These are phyloP conservation scores for Leccinum broughii DNA, from an alignment of 768 basidiomycete genomes.

Conservation along the genomic window DNA sequence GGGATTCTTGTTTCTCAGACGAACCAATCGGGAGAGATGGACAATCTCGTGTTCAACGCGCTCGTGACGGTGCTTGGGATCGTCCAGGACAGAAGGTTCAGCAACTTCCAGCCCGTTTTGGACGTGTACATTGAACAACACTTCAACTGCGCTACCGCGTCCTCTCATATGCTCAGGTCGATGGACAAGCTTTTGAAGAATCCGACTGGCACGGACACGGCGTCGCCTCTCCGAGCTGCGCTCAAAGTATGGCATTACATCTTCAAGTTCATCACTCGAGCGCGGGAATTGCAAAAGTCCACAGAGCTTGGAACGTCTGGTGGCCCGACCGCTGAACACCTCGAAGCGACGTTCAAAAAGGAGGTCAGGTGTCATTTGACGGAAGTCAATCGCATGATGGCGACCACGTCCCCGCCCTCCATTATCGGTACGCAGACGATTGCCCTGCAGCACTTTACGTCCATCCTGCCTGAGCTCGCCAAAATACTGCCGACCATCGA, in stretches of 20 bases:
- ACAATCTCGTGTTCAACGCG: constrained; percentile 85
- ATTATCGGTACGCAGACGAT: constrained; percentile 96
- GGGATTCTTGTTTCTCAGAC: constrained; percentile 75
- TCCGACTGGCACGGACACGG: constrained; percentile 70
- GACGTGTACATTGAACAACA: constrained; percentile 93
- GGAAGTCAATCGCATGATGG: constrained; percentile 90
- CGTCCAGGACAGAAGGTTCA: constrained; percentile 91
- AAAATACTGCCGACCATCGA: constrained; percentile 81
- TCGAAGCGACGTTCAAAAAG: constrained; percentile 81
- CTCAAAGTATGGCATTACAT: constrained; percentile 97
- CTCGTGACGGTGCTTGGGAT: constrained; percentile 91
- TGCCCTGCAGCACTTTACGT: constrained; percentile 90
- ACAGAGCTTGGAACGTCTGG: constrained; percentile 79
- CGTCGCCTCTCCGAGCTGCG: constrained; percentile 79
- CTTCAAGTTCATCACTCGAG: constrained; percentile 92
- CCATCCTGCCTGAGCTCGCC: constrained; percentile 83
- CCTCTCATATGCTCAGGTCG: constrained; percentile 81
- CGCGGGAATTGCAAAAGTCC: constrained; percentile 82
- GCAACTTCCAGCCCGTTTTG: constrained; percentile 90
- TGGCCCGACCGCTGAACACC: constrained; percentile 81
- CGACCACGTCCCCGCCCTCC: constrained; percentile 69
- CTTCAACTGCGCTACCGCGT: constrained; percentile 77
- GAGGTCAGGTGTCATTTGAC: constrained; percentile 76
- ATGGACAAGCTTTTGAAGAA: constrained; percentile 81
- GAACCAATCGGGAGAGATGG: constrained; percentile 78